These are phyloP conservation scores for Cupressus sempervirens DNA, from an alignment of 75 land plant species.

Conservation along the genomic window DNA sequence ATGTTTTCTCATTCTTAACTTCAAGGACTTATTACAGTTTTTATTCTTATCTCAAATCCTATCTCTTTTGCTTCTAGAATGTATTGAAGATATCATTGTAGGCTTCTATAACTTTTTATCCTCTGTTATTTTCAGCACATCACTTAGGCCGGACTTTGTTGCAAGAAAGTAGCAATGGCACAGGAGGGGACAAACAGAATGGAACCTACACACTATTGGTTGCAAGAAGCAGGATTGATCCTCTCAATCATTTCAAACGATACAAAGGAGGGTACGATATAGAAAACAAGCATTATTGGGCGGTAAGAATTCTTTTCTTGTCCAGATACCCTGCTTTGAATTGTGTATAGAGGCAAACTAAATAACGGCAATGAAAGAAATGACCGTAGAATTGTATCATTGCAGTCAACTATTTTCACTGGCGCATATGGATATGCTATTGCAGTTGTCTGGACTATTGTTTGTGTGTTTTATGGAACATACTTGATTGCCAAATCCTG, in stretches of 20 bases:
- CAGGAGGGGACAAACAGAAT: background rate
- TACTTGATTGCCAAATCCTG: conserved; percentile 18
- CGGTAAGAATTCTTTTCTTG: conserved; percentile 36
- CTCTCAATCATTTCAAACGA: conserved; percentile 45
- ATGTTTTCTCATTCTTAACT: background rate
- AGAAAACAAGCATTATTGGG: conserved; percentile 67
- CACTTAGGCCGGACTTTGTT: background rate
- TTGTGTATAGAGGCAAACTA: conserved; percentile 3
- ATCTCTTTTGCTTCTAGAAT: background rate
- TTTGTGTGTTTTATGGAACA: conserved; percentile 37
- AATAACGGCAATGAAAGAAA: background rate
- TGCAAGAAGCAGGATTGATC: conserved; percentile 37
- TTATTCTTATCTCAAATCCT: background rate
- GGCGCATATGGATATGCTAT: conserved; percentile 57
- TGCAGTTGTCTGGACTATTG: conserved; percentile 48
- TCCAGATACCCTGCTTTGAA: background rate
- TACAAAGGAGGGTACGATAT: conserved; percentile 69
- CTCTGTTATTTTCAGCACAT: background rate
- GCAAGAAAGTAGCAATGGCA: background rate
- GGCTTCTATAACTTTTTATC: background rate
- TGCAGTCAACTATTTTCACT: conserved; percentile 56
- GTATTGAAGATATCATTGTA: background rate
- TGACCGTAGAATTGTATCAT: background rate
- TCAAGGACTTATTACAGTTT: background rate
- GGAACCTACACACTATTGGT: conserved; percentile 1